Conservation (phyloP, 2,329 filamentous ascomycete genomes). For the Sporothrix brasiliensis region DNA sequence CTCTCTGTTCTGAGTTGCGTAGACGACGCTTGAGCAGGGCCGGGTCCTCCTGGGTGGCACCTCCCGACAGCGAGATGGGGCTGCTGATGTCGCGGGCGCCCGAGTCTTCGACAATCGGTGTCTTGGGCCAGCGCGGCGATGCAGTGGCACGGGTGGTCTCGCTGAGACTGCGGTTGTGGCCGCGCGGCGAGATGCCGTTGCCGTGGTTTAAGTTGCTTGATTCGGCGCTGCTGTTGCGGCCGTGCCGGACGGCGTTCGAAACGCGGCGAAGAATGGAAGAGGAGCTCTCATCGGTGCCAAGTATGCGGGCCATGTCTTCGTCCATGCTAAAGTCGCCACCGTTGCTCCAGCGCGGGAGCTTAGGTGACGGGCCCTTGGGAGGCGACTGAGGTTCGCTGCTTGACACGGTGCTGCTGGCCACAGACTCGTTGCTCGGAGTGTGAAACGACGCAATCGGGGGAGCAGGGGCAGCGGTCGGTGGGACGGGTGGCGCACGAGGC, state of each 20-base stretch:
- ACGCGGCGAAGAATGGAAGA: constrained; percentile 84
- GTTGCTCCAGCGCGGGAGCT: constrained; percentile 72
- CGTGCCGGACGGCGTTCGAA: constrained; percentile 91
- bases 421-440: constrained; percentile 52
- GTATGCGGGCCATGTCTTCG: constrained; percentile 89
- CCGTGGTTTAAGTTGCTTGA: constrained; percentile 45
- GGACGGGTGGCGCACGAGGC: constrained; percentile 59
- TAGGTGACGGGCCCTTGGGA: constrained; percentile 60
- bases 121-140: constrained; percentile 71
- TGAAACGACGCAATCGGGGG: constrained; percentile 39
- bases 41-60: constrained; percentile 61
- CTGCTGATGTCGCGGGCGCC: constrained; percentile 68
- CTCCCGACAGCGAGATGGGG: constrained; percentile 65
- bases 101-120: constrained; percentile 61
- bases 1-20: constrained; percentile 77
- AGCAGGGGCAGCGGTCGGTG: constrained; percentile 55
- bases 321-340: constrained; percentile 92
- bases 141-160: constrained; percentile 66
- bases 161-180: constrained; percentile 65
- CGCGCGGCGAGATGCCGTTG: constrained; percentile 41
- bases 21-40: constrained; percentile 73
- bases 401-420: constrained; percentile 40
- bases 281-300: constrained; percentile 74
- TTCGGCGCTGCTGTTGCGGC: constrained; percentile 81
- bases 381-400: constrained; percentile 47